phyloP scores from a whole-genome alignment of 768 basidiomycete genomes.

The Amanita rimosa region DNA sequence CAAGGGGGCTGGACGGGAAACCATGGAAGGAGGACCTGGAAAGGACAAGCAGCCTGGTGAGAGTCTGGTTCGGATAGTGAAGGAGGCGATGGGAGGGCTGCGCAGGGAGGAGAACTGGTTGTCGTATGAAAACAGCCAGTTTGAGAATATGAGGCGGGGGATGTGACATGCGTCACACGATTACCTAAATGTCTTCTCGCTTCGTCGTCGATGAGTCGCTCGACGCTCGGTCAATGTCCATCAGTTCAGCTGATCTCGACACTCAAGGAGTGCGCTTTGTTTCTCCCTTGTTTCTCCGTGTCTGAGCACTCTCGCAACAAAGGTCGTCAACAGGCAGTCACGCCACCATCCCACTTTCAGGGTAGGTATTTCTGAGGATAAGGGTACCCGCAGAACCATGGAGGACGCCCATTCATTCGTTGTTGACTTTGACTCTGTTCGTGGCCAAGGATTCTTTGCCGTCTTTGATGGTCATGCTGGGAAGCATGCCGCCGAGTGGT shows the following conservation, averaged over 20 bases:
- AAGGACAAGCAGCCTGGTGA: slow-evolving; percentile 62
- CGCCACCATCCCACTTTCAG: slow-evolving; percentile 52
- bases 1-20: slow-evolving; percentile 54
- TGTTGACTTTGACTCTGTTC: slow-evolving; percentile 82
- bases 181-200: slow-evolving; percentile 19
- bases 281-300: neutral
- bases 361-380: slow-evolving; percentile 75
- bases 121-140: slow-evolving; percentile 62
- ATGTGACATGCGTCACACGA: slow-evolving; percentile 28
- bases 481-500: slow-evolving; percentile 99
- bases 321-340: slow-evolving; percentile 69
- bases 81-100: slow-evolving; percentile 65
- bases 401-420: slow-evolving; percentile 97
- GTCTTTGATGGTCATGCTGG: slow-evolving; percentile 99
- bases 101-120: slow-evolving; percentile 75
- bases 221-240: slow-evolving; percentile 74
- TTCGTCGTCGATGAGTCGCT: slow-evolving; percentile 55
- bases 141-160: slow-evolving; percentile 68
- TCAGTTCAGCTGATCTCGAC: slow-evolving; percentile 67
- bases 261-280: slow-evolving; percentile 57
- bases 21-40: slow-evolving; percentile 63
- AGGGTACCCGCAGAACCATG: slow-evolving; percentile 86
- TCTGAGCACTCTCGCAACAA: slow-evolving; percentile 1
- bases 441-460: slow-evolving; percentile 96
- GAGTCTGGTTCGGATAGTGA: slow-evolving; percentile 67